Conservation (phyloP, 257 asterid genomes). For the Primulina huaijiensis region DNA sequence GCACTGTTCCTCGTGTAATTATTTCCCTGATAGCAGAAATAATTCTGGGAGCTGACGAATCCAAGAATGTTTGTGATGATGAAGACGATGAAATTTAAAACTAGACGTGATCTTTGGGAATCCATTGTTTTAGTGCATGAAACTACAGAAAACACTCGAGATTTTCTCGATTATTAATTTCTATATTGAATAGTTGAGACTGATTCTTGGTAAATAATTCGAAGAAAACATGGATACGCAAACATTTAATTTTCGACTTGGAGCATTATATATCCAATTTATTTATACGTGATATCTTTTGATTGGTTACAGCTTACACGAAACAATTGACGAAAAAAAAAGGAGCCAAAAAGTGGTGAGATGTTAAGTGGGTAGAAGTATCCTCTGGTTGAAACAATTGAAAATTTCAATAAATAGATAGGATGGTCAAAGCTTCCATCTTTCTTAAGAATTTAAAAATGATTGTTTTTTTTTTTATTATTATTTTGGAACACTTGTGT, state of each 20-base stretch:
- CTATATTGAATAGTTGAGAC: no score
- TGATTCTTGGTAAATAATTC: background rate
- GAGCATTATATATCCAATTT: background rate
- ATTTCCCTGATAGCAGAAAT: background rate
- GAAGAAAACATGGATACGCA: background rate
- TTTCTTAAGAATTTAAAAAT: no score
- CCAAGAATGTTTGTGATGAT: background rate
- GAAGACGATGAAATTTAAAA: background rate
- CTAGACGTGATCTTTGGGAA: background rate
- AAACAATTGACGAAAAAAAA: no score
- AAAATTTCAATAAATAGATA: no score
- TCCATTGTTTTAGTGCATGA: background rate
- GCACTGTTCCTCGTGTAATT: background rate
- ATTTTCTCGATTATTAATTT: no score
- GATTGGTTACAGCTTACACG: background rate
- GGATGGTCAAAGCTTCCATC: background rate
- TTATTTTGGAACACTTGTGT: no score
- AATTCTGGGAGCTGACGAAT: background rate
- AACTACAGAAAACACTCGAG: background rate
- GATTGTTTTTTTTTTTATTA: no score
- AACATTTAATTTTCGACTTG: no score
- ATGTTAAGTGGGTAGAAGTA: no score
- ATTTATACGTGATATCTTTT: background rate
- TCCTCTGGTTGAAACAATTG: background rate
- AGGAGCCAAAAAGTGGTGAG: no score